Percentiles rank a stretch among this genome's conserved stretches.
Conservation (phyloP, 108 stramenopile species). For the Parietichytrium sp. region DNA sequence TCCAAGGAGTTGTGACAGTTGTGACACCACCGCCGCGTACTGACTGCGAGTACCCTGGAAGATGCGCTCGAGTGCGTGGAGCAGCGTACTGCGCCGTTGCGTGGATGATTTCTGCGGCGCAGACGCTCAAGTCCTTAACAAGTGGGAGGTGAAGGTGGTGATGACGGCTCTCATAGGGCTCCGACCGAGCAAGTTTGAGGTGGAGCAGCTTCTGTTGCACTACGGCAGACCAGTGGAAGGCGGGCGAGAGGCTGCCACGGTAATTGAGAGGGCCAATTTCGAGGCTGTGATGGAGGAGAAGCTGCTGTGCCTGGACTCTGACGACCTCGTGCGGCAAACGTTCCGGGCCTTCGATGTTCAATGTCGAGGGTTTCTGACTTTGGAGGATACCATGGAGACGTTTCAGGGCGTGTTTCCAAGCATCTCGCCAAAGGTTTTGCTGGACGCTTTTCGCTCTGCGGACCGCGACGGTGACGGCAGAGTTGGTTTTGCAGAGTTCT, state of each 20-base stretch:
- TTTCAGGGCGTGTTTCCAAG: neutral
- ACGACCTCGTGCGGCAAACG: neutral
- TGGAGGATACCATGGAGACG: neutral
- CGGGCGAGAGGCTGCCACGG: neutral
- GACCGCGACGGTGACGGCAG: constrained; percentile 14
- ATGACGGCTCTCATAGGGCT: constrained; percentile 22
- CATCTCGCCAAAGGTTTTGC: neutral
- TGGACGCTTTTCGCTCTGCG: neutral
- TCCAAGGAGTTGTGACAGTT: too few relatives aligned
- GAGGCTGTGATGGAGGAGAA: neutral
- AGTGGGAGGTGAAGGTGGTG: neutral
- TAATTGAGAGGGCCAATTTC: neutral
- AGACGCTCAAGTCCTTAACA: too few relatives aligned
- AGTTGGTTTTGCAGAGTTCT: neutral
- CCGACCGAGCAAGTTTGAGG: neutral
- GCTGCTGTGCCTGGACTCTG: neutral
- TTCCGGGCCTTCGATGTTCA: neutral
- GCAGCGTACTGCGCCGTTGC: too few relatives aligned
- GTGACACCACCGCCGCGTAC: too few relatives aligned
- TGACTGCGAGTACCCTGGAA: too few relatives aligned
- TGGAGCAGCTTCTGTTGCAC: neutral
- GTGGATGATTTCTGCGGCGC: too few relatives aligned
- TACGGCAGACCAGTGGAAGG: too few relatives aligned
- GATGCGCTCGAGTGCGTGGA: too few relatives aligned
- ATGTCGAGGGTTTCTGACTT: neutral